Base-by-base conservation (phyloP, 1,284 basidiomycete species). In the Trichosporon sp. region DNA sequence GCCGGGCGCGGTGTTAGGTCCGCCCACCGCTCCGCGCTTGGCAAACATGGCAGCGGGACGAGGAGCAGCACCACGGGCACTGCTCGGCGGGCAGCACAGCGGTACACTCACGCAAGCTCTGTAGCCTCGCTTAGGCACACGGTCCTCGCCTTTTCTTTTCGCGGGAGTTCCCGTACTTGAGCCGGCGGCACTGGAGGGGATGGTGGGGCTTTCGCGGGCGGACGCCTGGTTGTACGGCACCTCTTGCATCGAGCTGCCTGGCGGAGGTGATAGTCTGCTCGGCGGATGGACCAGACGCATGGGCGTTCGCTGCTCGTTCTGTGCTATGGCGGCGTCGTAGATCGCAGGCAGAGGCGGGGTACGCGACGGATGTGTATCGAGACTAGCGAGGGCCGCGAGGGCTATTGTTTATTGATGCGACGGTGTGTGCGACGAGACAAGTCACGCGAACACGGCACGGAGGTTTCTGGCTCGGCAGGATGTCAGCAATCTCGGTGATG, bases 51-150 rank as follows among this genome's bases (percentile, higher is more conserved):
- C 47, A 25, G 2, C 18, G n/a, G n/a, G n/a, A n/a, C n/a, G n/a
- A n/a, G n/a, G n/a, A n/a, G 21, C 47, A 51, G n/a, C 47, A 51
- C 5, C 23, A 42, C 18, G 15, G 38, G 18, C 21, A 25, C 51
- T 25, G 23, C 51, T 27, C 23, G 9, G 42, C 42, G 1, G n/a
- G n/a, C 18, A 29, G 25, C 27, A 18, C n/a, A n/a, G n/a, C n/a
- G 9, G 29, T 27, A 15, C 11, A 74, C 78, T 75, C 68, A 79
- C 79, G 68, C 80, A 81, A 27, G 80, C 80, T 38, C 80, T 73
- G 67, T 80, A 81, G 0, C 80, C 80, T 38, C 80, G 72, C 70
- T 81, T 81, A 2, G 80, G 79, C 34, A 68, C 69, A 15, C 66
- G 69, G 12, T 74, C 75, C 47, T 75, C 74, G 27, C 75, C 75